Percentiles rank a stretch among this genome's conserved stretches.
These are phyloP conservation scores for Leersia perrieri DNA, from an alignment of 176 grass and related monocot species.

Conservation along the genomic window DNA sequence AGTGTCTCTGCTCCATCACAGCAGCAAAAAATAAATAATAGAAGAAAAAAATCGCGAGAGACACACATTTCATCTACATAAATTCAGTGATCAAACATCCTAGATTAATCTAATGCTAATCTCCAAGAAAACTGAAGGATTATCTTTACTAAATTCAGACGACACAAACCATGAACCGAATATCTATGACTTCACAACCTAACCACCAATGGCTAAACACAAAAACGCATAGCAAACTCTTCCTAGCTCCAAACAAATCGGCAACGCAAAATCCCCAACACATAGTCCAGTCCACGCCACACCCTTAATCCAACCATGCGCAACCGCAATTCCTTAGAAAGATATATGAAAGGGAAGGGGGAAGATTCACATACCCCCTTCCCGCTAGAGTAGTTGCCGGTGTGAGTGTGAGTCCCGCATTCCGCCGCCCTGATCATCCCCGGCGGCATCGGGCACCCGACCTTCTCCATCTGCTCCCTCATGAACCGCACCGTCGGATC, in stretches of 20 bases:
- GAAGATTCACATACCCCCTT: conserved; percentile 48
- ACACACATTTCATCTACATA: no score
- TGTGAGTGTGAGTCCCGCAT: background rate
- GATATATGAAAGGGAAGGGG: background rate
- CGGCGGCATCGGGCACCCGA: conserved; percentile 59
- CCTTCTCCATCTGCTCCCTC: conserved; percentile 63
- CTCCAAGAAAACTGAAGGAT: no score
- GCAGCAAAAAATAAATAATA: no score
- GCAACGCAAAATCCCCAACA: background rate
- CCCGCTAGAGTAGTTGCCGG: conserved; percentile 45
- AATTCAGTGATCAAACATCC: no score
- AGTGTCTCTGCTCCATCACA: background rate
- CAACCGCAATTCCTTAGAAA: background rate
- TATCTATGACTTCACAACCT: background rate
- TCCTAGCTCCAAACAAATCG: background rate
- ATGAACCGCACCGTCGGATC: conserved; percentile 90
- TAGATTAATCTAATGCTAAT: no score
- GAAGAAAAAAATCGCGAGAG: no score
- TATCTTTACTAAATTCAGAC: no score
- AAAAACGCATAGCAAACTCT: no score
- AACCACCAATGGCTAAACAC: no score
- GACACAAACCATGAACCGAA: no score
- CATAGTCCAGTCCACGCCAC: background rate
- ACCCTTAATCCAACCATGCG: background rate
- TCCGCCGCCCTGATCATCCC: conserved; percentile 41